A percentile compares a stretch with the other conserved stretches of the same genome.
Conservation (phyloP, 192 early-diverging fungal species). For the Linnemannia zychae region DNA sequence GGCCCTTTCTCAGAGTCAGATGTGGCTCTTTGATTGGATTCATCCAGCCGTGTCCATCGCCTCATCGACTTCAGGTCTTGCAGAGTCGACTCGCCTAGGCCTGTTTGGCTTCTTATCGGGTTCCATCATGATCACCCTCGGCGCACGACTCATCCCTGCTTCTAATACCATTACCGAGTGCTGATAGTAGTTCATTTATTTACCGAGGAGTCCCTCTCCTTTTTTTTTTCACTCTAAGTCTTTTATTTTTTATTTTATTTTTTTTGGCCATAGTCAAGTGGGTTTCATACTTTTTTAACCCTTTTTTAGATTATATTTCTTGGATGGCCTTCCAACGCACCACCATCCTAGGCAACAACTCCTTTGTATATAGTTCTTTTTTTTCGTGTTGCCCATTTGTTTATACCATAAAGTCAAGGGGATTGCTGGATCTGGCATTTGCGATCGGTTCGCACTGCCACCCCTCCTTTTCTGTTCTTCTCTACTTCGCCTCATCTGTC, state of each 20-base stretch:
- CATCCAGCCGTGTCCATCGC: neutral
- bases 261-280: neutral
- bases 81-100: slow-evolving; percentile 5
- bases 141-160: slow-evolving; percentile 3
- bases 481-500: neutral
- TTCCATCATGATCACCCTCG: slow-evolving; percentile 8
- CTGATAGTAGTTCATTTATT: neutral
- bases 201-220: neutral
- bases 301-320: no score
- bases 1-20: neutral
- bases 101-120: slow-evolving; percentile 12
- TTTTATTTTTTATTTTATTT: neutral
- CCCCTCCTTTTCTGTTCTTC: neutral
- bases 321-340: no score
- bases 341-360: neutral
- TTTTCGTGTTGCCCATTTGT: neutral
- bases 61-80: neutral
- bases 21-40: slow-evolving; percentile 24
- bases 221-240: neutral
- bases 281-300: no score
- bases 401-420: neutral
- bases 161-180: neutral
- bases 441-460: neutral
- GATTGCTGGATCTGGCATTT: neutral
- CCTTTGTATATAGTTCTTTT: neutral